Evolutionary conservation across 2,329 filamentous ascomycete genomes (phyloP), one percentile per base, ranked within the genome.

Genomic region (Penicillium sclerotigenum): DNA sequence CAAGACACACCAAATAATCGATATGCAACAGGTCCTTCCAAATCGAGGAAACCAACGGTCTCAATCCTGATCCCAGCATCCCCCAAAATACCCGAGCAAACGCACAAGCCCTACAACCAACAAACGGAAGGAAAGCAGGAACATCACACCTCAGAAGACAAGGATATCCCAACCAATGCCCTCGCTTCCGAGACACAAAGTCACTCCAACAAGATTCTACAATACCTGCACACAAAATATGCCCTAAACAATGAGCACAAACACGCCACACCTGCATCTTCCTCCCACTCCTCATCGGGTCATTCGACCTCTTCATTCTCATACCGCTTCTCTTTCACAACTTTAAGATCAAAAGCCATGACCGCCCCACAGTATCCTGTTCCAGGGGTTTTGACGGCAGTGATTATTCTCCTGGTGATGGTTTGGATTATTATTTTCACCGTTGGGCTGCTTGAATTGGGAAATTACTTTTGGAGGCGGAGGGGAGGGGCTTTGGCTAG

Each of bases 341-440:
- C 53, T 34, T 20, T 64, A n/a, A 56, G 55, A 40, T 52, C 41
- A 6, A 43, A 52, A 1, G 40, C 47, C 4, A 20, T 40, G 7
- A 37, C 42, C 13, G 51, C 58, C 14, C 34, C 57, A 2, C 52
- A 42, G 0, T 46, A 56, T 20, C 41, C 50, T 4, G 29, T 64
- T 7, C 58, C 61, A 4, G 57, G 48, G 3, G 38, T 57, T 0
- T 60, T 63, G 22, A 56, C 59, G 2, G 59, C 60, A 0, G 59
- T 65, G 5, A 59, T 61, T 22, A 37, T 64, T 28, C 52, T 66
- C 6, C 48, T 67, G 9, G 53, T 48, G 13, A 47, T 68, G 49
- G 59, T 65, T 5, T 68, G 65, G 65, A 45, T 68, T 40, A 59
- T 58, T 3, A 59, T 67, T 4, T 49, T 68, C 16, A 57, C 42